Evolutionary conservation across 2,329 filamentous ascomycete species (phyloP).

Genomic region (Diaporthe ampelina): DNA sequence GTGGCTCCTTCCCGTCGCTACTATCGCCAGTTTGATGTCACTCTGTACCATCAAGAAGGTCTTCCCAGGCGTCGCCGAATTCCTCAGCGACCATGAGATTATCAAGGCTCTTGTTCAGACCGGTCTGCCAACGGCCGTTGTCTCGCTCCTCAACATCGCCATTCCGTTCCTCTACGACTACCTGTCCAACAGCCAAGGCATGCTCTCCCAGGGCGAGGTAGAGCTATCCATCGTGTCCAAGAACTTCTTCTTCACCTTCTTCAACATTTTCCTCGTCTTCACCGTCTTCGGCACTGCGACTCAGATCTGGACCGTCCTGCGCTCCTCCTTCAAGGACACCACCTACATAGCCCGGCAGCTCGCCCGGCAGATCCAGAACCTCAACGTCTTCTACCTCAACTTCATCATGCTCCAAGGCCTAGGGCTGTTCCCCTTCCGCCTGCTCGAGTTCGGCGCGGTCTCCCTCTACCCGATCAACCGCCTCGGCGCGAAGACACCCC

Average conservation of each 20-base stretch:
- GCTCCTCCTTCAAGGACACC: conserved; percentile 82
- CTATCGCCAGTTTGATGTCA: conserved; percentile 84
- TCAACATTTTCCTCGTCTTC: conserved; percentile 98
- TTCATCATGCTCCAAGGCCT: conserved; percentile 94
- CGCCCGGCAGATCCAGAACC: conserved; percentile 79
- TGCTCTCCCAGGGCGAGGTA: conserved; percentile 94
- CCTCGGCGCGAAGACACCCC: conserved; percentile 85
- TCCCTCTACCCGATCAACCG: conserved; percentile 85
- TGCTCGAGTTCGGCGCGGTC: conserved; percentile 91
- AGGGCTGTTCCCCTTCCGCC: conserved; percentile 92
- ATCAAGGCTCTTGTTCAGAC: conserved; percentile 85
- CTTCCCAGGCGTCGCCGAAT: conserved; percentile 77
- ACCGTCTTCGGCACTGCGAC: conserved; percentile 88
- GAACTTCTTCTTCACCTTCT: conserved; percentile 99
- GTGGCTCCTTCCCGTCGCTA: conserved; percentile 87
- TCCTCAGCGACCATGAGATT: conserved; percentile 77
- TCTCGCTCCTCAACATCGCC: conserved; percentile 88
- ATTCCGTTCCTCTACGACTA: conserved; percentile 97
- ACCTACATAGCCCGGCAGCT: conserved; percentile 82
- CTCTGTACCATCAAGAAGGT: conserved; percentile 83
- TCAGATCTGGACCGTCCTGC: conserved; percentile 79
- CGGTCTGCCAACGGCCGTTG: conserved; percentile 85
- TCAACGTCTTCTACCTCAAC: conserved; percentile 91
- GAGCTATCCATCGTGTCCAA: conserved; percentile 96
- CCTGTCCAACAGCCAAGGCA: conserved; percentile 90